Base-by-base conservation (phyloP, 208 protist species). In the Leishmania amazonensis region DNA sequence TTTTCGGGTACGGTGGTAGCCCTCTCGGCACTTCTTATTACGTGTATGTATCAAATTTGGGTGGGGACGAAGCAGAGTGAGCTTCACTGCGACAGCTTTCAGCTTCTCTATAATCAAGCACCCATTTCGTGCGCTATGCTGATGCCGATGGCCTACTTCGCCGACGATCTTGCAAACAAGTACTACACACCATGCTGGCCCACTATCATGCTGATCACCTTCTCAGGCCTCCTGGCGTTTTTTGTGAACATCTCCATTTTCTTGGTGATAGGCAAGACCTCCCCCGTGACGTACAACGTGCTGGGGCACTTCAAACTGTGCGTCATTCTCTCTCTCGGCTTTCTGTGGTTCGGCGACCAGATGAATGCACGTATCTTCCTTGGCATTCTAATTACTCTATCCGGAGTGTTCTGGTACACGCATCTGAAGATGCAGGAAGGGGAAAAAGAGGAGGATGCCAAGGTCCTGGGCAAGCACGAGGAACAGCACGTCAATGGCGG, bases 211-310 rank as follows among this genome's bases (percentile, higher is more conserved):
- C 54, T 87, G n/a, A 92, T 95, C 64, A 3, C 90, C 35, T 75
- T 96, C 24, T 94, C 90, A 1, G 84, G 85, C 42, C 8, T 95
- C 31, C 72, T 96, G 28, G 92, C 96, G 42, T 96, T 97, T 81
- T 80, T 92, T 21, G 94, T 98, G 17, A 98, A 98, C 85, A 85
- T 97, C 17, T 96, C 94, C 45, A 96, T 96, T 60, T 98, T 97
- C 84, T 79, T 97, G 15, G 93, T 97, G 47, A 96, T 98, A 81
- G 93, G 94, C 42, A 93, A 93, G 79, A 97, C 94, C 9, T 96
- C 91, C 2, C 92, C 95, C 0, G 85, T 97, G 47, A 97, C 95
- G 76, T 97, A 96, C 85, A 94, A 98, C 76, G 95, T 98, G 51
- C 78, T 97, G 47, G 94, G 94, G 0, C 94, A 97, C 84, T 93